Evolutionary conservation across 192 early-diverging fungal genomes (phyloP).

Genomic region (Coemansia javaensis): DNA sequence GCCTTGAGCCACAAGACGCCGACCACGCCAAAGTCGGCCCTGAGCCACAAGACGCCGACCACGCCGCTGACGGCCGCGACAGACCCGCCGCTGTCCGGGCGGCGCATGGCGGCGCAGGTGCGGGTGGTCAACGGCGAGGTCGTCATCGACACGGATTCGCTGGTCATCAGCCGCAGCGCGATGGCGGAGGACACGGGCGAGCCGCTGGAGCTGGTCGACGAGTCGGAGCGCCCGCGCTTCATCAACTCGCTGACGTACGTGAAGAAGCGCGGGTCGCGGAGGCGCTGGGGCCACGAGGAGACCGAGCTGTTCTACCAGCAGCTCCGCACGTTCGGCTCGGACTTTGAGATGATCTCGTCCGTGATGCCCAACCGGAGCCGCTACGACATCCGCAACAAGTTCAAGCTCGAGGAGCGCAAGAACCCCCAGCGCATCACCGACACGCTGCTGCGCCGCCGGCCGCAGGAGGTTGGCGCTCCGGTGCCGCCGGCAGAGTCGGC

Average conservation of each 20-base stretch:
- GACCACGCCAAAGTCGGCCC: background rate
- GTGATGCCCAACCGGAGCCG: slow-evolving; percentile 32
- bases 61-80: background rate
- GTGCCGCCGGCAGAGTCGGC: background rate
- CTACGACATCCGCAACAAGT: slow-evolving; percentile 48
- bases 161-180: slow-evolving; percentile 37
- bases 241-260: slow-evolving; percentile 47
- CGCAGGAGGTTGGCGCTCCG: background rate
- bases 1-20: background rate
- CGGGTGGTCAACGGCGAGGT: slow-evolving; percentile 47
- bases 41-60: too few relatives aligned
- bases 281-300: slow-evolving; percentile 39
- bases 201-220: slow-evolving; percentile 44
- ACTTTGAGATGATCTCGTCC: slow-evolving; percentile 46
- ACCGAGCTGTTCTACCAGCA: slow-evolving; percentile 35
- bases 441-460: slow-evolving; percentile 22
- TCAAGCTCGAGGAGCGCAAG: slow-evolving; percentile 37
- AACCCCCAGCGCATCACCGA: slow-evolving; percentile 23
- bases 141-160: slow-evolving; percentile 40
- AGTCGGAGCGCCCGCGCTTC: slow-evolving; percentile 26
- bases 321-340: slow-evolving; percentile 37
- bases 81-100: background rate
- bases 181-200: slow-evolving; percentile 22
- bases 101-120: slow-evolving; percentile 34
- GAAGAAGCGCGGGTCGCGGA: slow-evolving; percentile 21